Percentiles rank a stretch among this genome's conserved stretches.
Evolutionary conservation across 352 stramenopile genomes (phyloP).

Genomic region (Globisporangium apiculatum): DNA sequence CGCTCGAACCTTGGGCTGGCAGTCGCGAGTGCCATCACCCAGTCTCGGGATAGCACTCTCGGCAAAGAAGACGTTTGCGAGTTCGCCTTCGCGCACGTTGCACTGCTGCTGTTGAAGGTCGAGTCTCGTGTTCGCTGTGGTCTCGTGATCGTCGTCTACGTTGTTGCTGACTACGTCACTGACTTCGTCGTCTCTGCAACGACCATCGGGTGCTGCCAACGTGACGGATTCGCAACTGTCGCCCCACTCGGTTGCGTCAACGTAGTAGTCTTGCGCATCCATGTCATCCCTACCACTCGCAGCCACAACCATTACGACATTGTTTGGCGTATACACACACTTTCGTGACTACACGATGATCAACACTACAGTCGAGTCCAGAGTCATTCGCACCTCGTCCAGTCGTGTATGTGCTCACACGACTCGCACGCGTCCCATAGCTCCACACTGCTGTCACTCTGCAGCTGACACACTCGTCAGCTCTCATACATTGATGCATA

Average conservation of each 20-base stretch:
- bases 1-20: too few relatives aligned
- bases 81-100: constrained; percentile 2
- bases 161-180: too few relatives aligned
- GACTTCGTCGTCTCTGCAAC: too few relatives aligned
- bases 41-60: constrained; percentile 9
- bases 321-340: not conserved
- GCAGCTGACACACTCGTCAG: too few relatives aligned
- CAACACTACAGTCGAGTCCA: not conserved
- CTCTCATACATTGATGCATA: too few relatives aligned
- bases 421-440: not conserved
- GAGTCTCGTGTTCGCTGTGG: too few relatives aligned
- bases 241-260: too few relatives aligned
- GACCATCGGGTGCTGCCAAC: not conserved
- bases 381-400: not conserved
- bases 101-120: not conserved
- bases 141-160: too few relatives aligned
- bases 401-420: not conserved
- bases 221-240: too few relatives aligned
- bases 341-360: not conserved
- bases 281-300: too few relatives aligned
- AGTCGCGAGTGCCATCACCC: not conserved
- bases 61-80: constrained; percentile 14
- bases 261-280: too few relatives aligned
- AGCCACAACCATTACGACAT: not conserved
- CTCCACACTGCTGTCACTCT: not conserved